Evolutionary conservation across 176 grass and related monocot genomes (phyloP).

Genomic region (Eleusine coracana): DNA sequence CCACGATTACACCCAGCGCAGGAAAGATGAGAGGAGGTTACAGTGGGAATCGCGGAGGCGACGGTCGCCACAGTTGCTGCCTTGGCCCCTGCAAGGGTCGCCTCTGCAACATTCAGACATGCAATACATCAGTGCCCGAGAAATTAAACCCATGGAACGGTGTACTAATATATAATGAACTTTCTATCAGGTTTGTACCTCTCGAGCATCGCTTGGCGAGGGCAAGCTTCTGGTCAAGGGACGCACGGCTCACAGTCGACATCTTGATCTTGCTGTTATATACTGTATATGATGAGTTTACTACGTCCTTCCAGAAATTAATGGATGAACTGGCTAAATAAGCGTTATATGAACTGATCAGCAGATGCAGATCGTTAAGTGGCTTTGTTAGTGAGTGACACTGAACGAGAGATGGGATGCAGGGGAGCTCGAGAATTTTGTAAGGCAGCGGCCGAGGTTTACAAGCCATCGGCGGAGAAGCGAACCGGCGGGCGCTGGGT

Average conservation of each 20-base stretch:
- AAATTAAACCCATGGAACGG: no score
- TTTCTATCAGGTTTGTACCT: no score
- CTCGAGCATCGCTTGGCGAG: slow-evolving; percentile 71
- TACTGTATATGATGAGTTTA: no score
- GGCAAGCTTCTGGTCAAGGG: slow-evolving; percentile 73
- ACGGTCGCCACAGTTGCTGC: slow-evolving; percentile 60
- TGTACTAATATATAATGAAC: no score
- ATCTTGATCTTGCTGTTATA: slow-evolving; percentile 4
- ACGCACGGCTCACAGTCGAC: slow-evolving; percentile 50
- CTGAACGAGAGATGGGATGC: not conserved
- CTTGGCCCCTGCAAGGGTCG: slow-evolving; percentile 58
- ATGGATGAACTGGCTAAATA: not conserved
- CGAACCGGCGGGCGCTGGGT: not conserved
- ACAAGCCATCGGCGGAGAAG: not conserved
- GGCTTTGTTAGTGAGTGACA: not conserved
- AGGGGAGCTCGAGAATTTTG: not conserved
- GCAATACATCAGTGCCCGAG: not conserved
- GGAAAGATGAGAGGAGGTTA: not conserved
- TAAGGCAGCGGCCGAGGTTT: not conserved
- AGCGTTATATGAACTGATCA: not conserved
- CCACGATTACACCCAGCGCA: no score
- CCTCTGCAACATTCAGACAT: slow-evolving; percentile 45
- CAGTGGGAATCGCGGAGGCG: slow-evolving; percentile 59
- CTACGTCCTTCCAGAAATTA: not conserved
- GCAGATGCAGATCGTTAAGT: not conserved